Evolutionary conservation across 208 protist species (phyloP).

Genomic region (Porcisia hertigi): DNA sequence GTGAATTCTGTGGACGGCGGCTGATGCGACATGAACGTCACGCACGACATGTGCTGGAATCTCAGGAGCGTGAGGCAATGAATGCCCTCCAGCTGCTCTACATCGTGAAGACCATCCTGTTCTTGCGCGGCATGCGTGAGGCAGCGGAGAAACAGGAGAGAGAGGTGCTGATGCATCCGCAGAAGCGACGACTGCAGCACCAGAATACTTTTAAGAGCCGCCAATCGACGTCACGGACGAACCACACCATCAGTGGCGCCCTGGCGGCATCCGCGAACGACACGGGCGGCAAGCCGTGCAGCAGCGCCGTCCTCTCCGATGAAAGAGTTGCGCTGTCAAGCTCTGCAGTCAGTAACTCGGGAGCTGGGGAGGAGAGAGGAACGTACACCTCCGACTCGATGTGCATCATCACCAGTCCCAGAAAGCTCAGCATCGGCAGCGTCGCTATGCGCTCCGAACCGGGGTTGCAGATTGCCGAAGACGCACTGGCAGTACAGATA

Average conservation of each 20-base stretch:
- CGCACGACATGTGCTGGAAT: background rate
- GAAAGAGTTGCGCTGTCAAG: background rate
- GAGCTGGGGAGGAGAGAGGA: background rate
- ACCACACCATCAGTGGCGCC: background rate
- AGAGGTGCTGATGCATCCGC: background rate
- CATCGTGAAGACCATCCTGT: slow-evolving; percentile 17
- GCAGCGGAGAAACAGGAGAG: background rate
- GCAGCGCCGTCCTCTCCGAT: background rate
- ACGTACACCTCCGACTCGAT: background rate
- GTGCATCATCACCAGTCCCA: background rate
- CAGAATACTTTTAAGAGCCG: background rate
- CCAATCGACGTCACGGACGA: background rate
- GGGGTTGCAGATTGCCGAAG: background rate
- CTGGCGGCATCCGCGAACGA: background rate
- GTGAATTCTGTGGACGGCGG: background rate
- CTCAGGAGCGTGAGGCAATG: slow-evolving; percentile 1
- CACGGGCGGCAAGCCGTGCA: slow-evolving; percentile 1
- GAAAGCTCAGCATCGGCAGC: background rate
- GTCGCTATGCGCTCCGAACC: background rate
- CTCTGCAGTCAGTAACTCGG: background rate
- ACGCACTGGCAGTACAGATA: background rate
- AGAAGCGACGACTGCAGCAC: background rate
- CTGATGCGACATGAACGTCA: slow-evolving; percentile 8
- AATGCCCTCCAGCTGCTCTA: slow-evolving; percentile 17
- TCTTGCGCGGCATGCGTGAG: slow-evolving; percentile 12